Evolutionary conservation across 768 basidiomycete genomes (phyloP).

Genomic region (Punctularia strigosozonata): DNA sequence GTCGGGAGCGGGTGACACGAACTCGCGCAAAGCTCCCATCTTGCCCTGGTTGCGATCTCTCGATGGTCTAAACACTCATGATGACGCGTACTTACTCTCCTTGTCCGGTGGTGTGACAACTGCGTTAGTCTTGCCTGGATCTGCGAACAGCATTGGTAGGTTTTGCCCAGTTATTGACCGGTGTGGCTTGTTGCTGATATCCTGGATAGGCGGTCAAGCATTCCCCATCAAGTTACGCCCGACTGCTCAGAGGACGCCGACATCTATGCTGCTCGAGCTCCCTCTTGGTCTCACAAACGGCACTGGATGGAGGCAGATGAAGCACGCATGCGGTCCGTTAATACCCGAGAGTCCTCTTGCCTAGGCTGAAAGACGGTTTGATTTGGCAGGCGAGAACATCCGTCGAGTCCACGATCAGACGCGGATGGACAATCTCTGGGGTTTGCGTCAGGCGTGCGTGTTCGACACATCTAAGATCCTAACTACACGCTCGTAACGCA

Average conservation of each 20-base stretch:
- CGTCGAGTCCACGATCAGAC: constrained; percentile 27
- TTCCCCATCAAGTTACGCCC: constrained; percentile 70
- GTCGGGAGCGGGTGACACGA: constrained; percentile 26
- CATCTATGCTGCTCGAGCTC: constrained; percentile 67
- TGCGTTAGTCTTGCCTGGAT: constrained; percentile 65
- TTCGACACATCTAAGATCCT: not conserved
- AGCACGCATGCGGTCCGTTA: constrained; percentile 32
- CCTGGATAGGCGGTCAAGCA: constrained; percentile 50
- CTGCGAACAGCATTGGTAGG: constrained; percentile 49
- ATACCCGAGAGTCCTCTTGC: no score
- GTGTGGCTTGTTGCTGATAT: constrained; percentile 15
- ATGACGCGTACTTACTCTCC: constrained; percentile 56
- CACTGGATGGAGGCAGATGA: constrained; percentile 69
- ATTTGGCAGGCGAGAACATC: constrained; percentile 39
- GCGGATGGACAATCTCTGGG: constrained; percentile 60
- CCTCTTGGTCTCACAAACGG: constrained; percentile 51
- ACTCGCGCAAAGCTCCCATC: constrained; percentile 27
- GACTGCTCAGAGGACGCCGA: constrained; percentile 58
- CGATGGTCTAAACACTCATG: constrained; percentile 76
- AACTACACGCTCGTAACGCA: not conserved
- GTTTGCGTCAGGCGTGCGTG: constrained; percentile 53
- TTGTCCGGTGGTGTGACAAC: constrained; percentile 76
- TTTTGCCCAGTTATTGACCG: constrained; percentile 11
- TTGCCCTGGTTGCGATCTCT: constrained; percentile 53
- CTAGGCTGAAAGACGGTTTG: constrained; percentile 6